Evolutionary conservation across 192 early-diverging fungal genomes (phyloP).

Genomic region (Backusella psychrophila): DNA sequence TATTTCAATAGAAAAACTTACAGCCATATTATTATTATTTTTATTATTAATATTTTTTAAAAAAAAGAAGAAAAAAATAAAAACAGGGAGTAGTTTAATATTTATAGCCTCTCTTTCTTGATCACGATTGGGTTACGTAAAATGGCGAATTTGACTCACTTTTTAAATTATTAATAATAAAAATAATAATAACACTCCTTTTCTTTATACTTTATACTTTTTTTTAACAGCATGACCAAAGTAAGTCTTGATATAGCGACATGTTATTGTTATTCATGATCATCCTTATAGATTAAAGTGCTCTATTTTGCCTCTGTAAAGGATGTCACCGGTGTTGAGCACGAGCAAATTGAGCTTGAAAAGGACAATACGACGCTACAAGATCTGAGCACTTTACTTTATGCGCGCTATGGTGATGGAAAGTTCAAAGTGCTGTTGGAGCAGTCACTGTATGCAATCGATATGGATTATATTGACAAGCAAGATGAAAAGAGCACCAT

Average conservation of each 20-base stretch:
- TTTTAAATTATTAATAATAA: not conserved
- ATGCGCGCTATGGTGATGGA: conserved; percentile 13
- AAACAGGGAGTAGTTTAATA: not conserved
- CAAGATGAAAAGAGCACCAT: conserved; percentile 31
- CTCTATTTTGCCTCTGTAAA: conserved; percentile 62
- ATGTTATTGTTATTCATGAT: not conserved
- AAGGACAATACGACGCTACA: conserved; percentile 14
- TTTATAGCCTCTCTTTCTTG: not conserved
- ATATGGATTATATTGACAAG: conserved; percentile 62
- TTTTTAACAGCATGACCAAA: not conserved
- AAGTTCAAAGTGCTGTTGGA: conserved; percentile 40
- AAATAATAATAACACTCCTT: too few species aligned
- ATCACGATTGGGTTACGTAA: not conserved
- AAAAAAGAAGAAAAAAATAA: not conserved
- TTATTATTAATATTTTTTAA: not conserved
- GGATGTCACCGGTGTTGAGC: conserved; percentile 42
- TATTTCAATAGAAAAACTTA: not conserved
- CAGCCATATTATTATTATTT: not conserved
- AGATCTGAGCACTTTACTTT: conserved; percentile 3
- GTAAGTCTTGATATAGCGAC: not conserved
- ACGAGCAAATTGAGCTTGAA: conserved; percentile 43
- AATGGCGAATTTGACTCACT: not conserved
- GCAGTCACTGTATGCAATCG: conserved; percentile 54
- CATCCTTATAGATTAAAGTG: conserved; percentile 43
- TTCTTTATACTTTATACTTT: not conserved